Conservation (phyloP, 2,329 filamentous ascomycete species). For the Huntiella abstrusa region DNA sequence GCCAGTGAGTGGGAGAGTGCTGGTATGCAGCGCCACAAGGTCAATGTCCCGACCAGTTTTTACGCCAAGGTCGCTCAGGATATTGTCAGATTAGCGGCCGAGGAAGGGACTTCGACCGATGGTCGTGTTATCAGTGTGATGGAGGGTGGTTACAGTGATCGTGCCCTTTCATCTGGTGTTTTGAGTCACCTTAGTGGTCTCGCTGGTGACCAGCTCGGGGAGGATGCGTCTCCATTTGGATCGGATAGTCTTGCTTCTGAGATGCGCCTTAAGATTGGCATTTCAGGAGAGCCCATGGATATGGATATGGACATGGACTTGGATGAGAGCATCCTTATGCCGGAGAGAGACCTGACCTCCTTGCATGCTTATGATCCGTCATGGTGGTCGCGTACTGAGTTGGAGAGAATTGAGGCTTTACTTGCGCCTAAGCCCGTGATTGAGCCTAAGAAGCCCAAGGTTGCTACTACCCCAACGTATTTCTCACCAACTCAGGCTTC, state of each 20-base stretch:
- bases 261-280: conserved; percentile 34
- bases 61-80: conserved; percentile 83
- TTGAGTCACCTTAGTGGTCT: conserved; percentile 80
- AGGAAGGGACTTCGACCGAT: conserved; percentile 58
- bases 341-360: conserved; percentile 14
- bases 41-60: conserved; percentile 92
- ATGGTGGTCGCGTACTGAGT: conserved; percentile 50
- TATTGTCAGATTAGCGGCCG: conserved; percentile 61
- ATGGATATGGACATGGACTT: not conserved
- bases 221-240: conserved; percentile 12
- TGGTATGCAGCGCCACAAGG: conserved; percentile 89
- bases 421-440: conserved; percentile 28
- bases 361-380: conserved; percentile 38
- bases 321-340: not conserved
- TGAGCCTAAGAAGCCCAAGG: conserved; percentile 34
- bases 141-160: conserved; percentile 90
- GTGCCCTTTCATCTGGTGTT: conserved; percentile 72
- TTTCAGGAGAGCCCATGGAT: conserved; percentile 3
- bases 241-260: conserved; percentile 32
- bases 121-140: conserved; percentile 83
- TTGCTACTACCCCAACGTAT: conserved; percentile 47
- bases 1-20: conserved; percentile 85
- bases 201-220: conserved; percentile 30
- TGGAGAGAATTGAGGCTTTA: conserved; percentile 51
- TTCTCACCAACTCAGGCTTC: conserved; percentile 79